A percentile compares a stretch with the other conserved stretches of the same genome.
These are phyloP conservation scores for Mortierella sp. DNA, from an alignment of 371 early-diverging fungal species.

Conservation along the genomic window DNA sequence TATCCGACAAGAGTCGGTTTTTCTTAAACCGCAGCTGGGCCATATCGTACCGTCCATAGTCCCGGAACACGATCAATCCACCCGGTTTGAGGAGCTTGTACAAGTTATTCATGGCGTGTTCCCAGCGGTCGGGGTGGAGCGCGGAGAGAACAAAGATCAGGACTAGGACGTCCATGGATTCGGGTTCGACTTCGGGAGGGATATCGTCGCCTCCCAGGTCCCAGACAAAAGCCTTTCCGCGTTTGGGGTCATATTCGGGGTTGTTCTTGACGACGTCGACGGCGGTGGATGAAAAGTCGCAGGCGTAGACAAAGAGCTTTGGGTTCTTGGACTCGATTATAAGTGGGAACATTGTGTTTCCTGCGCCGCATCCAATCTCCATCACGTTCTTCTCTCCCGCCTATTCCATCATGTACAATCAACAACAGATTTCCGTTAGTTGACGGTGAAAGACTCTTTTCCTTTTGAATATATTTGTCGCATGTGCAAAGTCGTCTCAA, in stretches of 20 bases:
- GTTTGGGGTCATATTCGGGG: slow-evolving; percentile 50
- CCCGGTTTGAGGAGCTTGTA: slow-evolving; percentile 81
- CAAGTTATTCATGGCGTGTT: slow-evolving; percentile 76
- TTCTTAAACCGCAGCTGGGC: slow-evolving; percentile 90
- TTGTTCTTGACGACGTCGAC: slow-evolving; percentile 77
- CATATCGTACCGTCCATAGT: slow-evolving; percentile 92
- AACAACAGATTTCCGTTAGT: slow-evolving; percentile 18
- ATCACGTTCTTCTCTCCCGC: slow-evolving; percentile 63
- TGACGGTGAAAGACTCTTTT: no score
- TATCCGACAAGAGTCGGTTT: slow-evolving; percentile 81
- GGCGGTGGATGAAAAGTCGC: slow-evolving; percentile 89
- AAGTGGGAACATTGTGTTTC: slow-evolving; percentile 95
- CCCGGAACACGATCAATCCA: slow-evolving; percentile 86
- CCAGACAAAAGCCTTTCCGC: slow-evolving; percentile 88
- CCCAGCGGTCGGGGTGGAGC: slow-evolving; percentile 88
- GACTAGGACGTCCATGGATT: slow-evolving; percentile 83
- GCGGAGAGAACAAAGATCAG: slow-evolving; percentile 89
- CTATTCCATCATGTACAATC: slow-evolving; percentile 39
- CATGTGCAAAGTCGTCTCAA: background rate
- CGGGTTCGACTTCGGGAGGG: slow-evolving; percentile 71
- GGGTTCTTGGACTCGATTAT: slow-evolving; percentile 79
- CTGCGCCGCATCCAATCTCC: slow-evolving; percentile 97
- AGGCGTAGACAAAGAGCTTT: slow-evolving; percentile 78
- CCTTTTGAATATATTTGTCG: background rate
- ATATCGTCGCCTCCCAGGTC: slow-evolving; percentile 81